phyloP scores from a whole-genome alignment of 2,329 filamentous ascomycete species.

The Penicillium psychrosexuale region DNA sequence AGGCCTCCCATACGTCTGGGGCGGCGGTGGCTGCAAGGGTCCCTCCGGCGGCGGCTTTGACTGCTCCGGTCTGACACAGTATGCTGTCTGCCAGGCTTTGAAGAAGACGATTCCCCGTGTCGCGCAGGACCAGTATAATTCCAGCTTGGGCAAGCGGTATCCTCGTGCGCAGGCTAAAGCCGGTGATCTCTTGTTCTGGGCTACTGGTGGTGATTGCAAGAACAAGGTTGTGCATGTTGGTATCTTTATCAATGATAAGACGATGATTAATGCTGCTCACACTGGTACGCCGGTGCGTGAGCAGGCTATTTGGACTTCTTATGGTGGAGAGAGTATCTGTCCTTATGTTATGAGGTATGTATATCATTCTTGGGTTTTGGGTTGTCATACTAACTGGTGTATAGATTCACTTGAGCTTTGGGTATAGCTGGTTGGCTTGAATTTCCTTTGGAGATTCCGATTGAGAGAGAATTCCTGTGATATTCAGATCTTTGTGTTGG shows the following conservation, averaged over 20 bases:
- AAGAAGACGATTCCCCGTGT: constrained; percentile 23
- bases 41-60: constrained; percentile 25
- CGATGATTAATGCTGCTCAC: constrained; percentile 27
- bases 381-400: not conserved
- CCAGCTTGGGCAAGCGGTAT: constrained; percentile 18
- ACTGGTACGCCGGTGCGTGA: constrained; percentile 26
- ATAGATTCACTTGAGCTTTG: not conserved
- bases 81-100: constrained; percentile 23
- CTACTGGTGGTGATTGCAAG: constrained; percentile 18
- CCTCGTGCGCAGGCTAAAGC: constrained; percentile 20
- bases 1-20: constrained; percentile 27
- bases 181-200: constrained; percentile 29
- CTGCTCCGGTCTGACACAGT: constrained; percentile 29
- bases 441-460: not conserved
- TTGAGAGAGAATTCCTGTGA: not conserved
- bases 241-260: constrained; percentile 21
- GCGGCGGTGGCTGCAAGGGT: constrained; percentile 25
- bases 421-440: no score
- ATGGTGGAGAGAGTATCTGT: constrained; percentile 25
- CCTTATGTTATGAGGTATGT: constrained; percentile 25
- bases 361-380: not conserved
- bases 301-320: constrained; percentile 27
- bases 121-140: constrained; percentile 26
- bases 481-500: not conserved
- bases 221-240: constrained; percentile 23